Conservation (phyloP, 345 rosid species). For the Brassica napus region DNA sequence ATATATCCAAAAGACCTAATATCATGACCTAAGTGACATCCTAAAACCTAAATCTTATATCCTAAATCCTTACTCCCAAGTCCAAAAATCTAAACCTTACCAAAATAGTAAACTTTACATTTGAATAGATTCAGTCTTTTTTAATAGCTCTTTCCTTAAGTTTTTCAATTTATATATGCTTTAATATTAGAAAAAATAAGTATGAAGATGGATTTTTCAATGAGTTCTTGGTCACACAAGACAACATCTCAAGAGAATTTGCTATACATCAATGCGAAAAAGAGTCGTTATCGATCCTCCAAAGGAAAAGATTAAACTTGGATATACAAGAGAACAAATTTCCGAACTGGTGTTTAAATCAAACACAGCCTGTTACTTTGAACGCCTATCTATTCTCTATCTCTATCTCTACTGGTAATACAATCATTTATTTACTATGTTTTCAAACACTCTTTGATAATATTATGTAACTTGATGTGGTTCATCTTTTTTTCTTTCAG, state of each 20-base stretch:
- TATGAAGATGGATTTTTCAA: slow-evolving; percentile 42
- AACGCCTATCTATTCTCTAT: slow-evolving; percentile 40
- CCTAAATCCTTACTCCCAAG: background rate
- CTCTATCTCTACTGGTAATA: slow-evolving; percentile 49
- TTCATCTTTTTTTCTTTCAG: slow-evolving; percentile 34
- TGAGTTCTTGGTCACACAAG: slow-evolving; percentile 47
- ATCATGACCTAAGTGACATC: background rate
- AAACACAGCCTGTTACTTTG: slow-evolving; percentile 18
- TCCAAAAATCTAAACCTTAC: background rate
- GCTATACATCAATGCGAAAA: slow-evolving; percentile 35
- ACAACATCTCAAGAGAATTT: slow-evolving; percentile 52
- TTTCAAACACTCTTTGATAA: background rate
- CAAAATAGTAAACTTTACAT: background rate
- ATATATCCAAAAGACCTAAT: background rate
- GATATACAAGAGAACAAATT: slow-evolving; percentile 39
- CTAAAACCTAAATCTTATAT: background rate
- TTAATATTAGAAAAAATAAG: slow-evolving; percentile 42
- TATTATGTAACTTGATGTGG: background rate
- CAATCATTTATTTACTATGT: background rate
- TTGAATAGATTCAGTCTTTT: background rate
- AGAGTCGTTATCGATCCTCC: slow-evolving; percentile 15
- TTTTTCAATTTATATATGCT: background rate
- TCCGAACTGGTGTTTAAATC: slow-evolving; percentile 46
- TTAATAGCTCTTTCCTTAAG: background rate
- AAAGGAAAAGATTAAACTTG: slow-evolving; percentile 42